Evolutionary conservation across 2,329 filamentous ascomycete species (phyloP).

Genomic region (Alternaria panax): DNA sequence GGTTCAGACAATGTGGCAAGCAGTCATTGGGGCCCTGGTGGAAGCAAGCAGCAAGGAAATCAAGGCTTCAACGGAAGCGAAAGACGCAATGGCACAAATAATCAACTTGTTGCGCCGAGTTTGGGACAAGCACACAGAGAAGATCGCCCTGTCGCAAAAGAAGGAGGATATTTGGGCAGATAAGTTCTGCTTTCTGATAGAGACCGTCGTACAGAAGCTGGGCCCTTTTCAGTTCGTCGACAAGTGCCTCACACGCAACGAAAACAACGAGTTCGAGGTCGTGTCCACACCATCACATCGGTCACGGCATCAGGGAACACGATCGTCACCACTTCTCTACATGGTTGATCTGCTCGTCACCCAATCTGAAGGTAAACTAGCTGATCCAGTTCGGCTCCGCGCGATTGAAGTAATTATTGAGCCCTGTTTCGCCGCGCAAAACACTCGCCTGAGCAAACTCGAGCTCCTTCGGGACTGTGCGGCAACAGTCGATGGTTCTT

Average conservation of each 20-base stretch:
- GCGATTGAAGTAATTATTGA: slow-evolving; percentile 60
- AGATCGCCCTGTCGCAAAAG: slow-evolving; percentile 42
- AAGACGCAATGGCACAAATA: slow-evolving; percentile 76
- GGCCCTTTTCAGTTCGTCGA: slow-evolving; percentile 60
- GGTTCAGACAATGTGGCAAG: slow-evolving; percentile 68
- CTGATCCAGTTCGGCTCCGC: slow-evolving; percentile 49
- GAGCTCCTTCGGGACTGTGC: slow-evolving; percentile 50
- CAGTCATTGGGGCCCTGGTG: slow-evolving; percentile 68
- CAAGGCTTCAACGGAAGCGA: slow-evolving; percentile 83
- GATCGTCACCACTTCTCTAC: slow-evolving; percentile 70
- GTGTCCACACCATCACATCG: slow-evolving; percentile 72
- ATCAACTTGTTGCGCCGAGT: slow-evolving; percentile 73
- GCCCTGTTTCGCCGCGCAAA: slow-evolving; percentile 62
- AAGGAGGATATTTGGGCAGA: slow-evolving; percentile 55
- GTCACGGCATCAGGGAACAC: slow-evolving; percentile 54
- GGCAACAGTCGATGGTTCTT: slow-evolving; percentile 29
- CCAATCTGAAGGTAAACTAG: slow-evolving; percentile 45
- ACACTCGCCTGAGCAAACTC: slow-evolving; percentile 46
- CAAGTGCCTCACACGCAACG: slow-evolving; percentile 60
- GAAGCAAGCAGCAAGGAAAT: slow-evolving; percentile 83
- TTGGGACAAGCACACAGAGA: slow-evolving; percentile 66
- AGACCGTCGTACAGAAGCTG: slow-evolving; percentile 59
- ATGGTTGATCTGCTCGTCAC: slow-evolving; percentile 68
- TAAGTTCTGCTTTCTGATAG: slow-evolving; percentile 60
- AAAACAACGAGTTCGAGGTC: slow-evolving; percentile 67